phyloP scores from a whole-genome alignment of 108 stramenopile species.

The Pinguiococcus pyrenoidosus region DNA sequence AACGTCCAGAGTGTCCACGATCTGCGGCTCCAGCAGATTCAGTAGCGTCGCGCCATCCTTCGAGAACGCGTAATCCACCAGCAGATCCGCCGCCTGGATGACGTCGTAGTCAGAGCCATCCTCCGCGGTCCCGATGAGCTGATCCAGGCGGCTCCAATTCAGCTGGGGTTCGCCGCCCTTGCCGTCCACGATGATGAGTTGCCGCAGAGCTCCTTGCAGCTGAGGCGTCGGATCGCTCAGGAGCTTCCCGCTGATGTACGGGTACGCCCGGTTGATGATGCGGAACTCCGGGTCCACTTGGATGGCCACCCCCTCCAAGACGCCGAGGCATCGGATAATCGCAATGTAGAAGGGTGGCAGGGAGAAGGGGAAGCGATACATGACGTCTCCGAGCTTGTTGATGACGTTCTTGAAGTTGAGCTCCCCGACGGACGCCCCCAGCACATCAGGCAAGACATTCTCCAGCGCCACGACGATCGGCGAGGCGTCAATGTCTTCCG shows the following conservation, averaged over 20 bases:
- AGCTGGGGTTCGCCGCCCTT: conserved; percentile 42
- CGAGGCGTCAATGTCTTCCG: conserved; percentile 54
- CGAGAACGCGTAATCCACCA: conserved; percentile 57
- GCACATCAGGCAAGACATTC: conserved; percentile 73
- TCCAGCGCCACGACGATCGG: conserved; percentile 79
- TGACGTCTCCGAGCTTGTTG: conserved; percentile 82
- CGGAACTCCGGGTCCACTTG: conserved; percentile 70
- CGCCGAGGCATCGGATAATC: conserved; percentile 89
- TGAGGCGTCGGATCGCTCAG: conserved; percentile 56
- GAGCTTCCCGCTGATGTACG: conserved; percentile 82
- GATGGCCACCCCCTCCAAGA: conserved; percentile 83
- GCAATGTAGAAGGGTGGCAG: conserved; percentile 92
- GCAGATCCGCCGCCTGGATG: conserved; percentile 56
- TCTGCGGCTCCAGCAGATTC: conserved; percentile 45
- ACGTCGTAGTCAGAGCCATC: conserved; percentile 54
- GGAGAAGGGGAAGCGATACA: conserved; percentile 89
- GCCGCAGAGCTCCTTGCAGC: conserved; percentile 25
- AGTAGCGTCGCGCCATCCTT: conserved; percentile 59
- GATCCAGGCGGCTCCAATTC: conserved; percentile 76
- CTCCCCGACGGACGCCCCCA: conserved; percentile 75
- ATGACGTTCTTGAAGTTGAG: conserved; percentile 92
- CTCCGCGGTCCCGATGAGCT: conserved; percentile 65
- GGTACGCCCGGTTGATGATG: conserved; percentile 80
- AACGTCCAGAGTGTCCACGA: conserved; percentile 58
- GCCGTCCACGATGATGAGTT: conserved; percentile 41